A percentile compares a stretch with the other conserved stretches of the same genome.
phyloP scores from a whole-genome alignment of 306 rosid genomes.

The Herpetospermum pedunculosum region DNA sequence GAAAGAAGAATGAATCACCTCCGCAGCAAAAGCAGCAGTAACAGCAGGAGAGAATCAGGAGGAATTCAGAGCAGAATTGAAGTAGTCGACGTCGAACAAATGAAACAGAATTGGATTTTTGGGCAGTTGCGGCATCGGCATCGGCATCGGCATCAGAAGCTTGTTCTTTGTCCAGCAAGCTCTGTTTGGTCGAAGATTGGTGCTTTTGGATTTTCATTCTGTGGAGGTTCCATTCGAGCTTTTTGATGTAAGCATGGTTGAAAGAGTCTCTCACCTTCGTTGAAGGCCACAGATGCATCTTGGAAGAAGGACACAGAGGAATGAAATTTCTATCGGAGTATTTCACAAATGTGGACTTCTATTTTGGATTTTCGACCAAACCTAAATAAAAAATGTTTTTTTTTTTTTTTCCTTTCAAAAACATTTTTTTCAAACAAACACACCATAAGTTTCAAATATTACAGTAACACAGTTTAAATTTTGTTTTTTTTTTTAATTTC shows the following conservation, averaged over 20 bases:
- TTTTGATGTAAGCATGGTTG: conserved; percentile 20
- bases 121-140: neutral
- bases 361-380: neutral
- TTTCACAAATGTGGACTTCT: neutral
- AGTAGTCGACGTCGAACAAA: neutral
- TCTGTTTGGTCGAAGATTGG: conserved; percentile 8
- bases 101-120: neutral
- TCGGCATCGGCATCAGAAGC: too few relatives aligned
- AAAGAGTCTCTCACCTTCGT: conserved; percentile 29
- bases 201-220: conserved; percentile 24
- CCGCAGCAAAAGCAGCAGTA: conserved; percentile 25
- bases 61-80: neutral
- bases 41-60: conserved; percentile 20
- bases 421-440: too few relatives aligned
- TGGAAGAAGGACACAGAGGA: neutral
- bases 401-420: too few relatives aligned
- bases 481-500: too few relatives aligned
- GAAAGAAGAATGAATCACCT: conserved; percentile 15
- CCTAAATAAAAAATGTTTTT: too few relatives aligned
- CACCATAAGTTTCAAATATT: too few relatives aligned
- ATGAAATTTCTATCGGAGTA: neutral
- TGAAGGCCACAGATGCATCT: conserved; percentile 44
- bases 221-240: conserved; percentile 25
- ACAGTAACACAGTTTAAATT: too few relatives aligned
- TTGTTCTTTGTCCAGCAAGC: conserved; percentile 13